Base-by-base conservation (phyloP, 1,284 basidiomycete species). In the Waitea zeae region DNA sequence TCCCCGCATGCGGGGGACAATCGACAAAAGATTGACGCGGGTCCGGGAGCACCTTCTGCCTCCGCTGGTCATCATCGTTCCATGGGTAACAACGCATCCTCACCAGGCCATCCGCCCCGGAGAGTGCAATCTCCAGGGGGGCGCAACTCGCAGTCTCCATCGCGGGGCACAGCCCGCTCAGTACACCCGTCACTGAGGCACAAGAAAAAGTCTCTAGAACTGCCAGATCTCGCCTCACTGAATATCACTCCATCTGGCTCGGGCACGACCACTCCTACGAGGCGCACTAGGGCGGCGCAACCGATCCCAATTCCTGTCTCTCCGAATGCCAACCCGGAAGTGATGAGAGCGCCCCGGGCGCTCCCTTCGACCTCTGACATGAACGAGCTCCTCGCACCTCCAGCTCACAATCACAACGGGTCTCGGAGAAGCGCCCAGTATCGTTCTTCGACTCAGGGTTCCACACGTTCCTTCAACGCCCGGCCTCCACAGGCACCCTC, bases 141-240 rank as follows among this genome's bases (percentile, higher is more conserved):
- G n/a, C n/a, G n/a, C n/a, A n/a, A n/a, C n/a, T n/a, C n/a, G n/a
- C n/a, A n/a, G n/a, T n/a, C n/a, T n/a, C n/a, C n/a, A n/a, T n/a
- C n/a, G n/a, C n/a, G n/a, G n/a, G n/a, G n/a, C n/a, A n/a, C n/a
- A n/a, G n/a, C n/a, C n/a, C n/a, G n/a, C n/a, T n/a, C n/a, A n/a
- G n/a, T n/a, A n/a, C n/a, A n/a, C n/a, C n/a, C n/a, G n/a, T n/a
- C n/a, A n/a, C 57, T 78, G 38, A 61, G 72, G 34, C 59, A 59
- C 15, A 81, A 78, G 62, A 80, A 78, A 57, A 70, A 64, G 46
- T 77, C 73, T 0, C 64, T 83, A 26, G 77, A 83, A 49, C 62
- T 83, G 29, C 79, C 79, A 38, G 79, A 82, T 58, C 69, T 83
- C 44, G 73, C 72, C 19, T 64, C 64, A 36, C 61, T 76, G 38